Percentiles rank a stretch among this genome's conserved stretches.
phyloP scores from a whole-genome alignment of 139 green algal species.

The Mychonastes homosphaera region DNA sequence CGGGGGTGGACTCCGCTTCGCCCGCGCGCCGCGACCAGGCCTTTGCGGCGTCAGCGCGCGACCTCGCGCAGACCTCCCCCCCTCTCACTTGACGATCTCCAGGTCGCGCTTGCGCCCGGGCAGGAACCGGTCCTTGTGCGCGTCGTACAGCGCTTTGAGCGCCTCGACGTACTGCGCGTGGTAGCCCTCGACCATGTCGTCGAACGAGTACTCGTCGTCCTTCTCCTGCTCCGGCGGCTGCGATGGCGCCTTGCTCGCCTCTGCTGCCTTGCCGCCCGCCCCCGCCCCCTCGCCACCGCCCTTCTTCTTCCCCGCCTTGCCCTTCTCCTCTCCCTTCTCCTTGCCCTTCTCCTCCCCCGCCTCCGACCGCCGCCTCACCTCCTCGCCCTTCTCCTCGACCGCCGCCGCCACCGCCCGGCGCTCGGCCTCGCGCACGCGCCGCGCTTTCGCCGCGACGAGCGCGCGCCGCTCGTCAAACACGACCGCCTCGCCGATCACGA shows the following conservation, averaged over 20 bases:
- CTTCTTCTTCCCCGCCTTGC: too few relatives aligned
- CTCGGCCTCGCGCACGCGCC: too few relatives aligned
- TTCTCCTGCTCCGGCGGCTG: constrained; percentile 2
- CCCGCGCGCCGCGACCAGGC: not conserved
- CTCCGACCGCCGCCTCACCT: too few relatives aligned
- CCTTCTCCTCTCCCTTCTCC: too few relatives aligned
- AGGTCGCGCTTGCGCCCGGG: constrained; percentile 5
- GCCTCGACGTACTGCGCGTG: constrained; percentile 20
- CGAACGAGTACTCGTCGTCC: not conserved
- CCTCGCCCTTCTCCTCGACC: too few relatives aligned
- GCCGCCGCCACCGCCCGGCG: too few relatives aligned
- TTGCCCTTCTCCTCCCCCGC: too few relatives aligned
- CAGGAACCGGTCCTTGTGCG: constrained; percentile 16
- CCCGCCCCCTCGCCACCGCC: too few relatives aligned
- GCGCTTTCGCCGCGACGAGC: too few relatives aligned
- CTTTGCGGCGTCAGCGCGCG: not conserved
- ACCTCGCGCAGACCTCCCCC: not conserved
- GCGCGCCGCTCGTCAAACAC: constrained; percentile 12
- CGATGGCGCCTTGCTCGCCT: too few relatives aligned
- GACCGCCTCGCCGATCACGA: constrained; percentile 11
- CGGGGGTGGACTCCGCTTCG: too few relatives aligned
- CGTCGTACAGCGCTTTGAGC: constrained; percentile 9
- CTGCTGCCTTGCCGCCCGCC: too few relatives aligned
- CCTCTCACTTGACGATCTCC: constrained; percentile 12
- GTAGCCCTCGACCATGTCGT: constrained; percentile 17